Conservation (phyloP, 2,329 filamentous ascomycete species). For the Calonectria pteridis region DNA sequence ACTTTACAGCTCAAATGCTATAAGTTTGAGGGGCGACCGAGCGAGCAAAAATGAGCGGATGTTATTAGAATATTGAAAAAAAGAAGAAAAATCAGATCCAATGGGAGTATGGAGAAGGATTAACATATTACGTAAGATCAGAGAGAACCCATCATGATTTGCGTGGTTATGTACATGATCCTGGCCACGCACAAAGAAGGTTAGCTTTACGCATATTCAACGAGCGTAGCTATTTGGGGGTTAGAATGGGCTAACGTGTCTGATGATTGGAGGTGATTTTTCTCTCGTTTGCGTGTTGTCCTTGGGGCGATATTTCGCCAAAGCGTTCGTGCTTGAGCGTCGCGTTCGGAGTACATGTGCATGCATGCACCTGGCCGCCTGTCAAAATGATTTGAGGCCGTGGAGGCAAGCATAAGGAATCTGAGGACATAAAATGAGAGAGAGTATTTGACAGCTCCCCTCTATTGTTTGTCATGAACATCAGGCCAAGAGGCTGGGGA, state of each 20-base stretch:
- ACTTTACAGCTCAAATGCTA: no score
- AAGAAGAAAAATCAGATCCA: background rate
- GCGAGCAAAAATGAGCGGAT: background rate
- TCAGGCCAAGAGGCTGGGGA: background rate
- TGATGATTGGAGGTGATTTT: background rate
- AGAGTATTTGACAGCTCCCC: background rate
- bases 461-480: background rate
- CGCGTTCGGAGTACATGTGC: background rate
- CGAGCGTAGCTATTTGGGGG: background rate
- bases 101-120: background rate
- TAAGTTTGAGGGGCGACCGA: fast-evolving
- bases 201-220: background rate
- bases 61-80: background rate
- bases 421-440: background rate
- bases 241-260: background rate
- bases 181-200: background rate
- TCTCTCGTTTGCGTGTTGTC: background rate
- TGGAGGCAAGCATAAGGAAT: background rate
- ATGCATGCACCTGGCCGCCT: no score
- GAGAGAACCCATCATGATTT: background rate
- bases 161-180: background rate
- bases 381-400: background rate
- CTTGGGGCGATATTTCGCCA: background rate
- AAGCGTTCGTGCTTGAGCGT: background rate
- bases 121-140: background rate